A percentile compares a stretch with the other conserved stretches of the same genome.
These are phyloP conservation scores for Trichosporon ovoides DNA, from an alignment of 1,284 basidiomycete genomes.

Conservation along the genomic window DNA sequence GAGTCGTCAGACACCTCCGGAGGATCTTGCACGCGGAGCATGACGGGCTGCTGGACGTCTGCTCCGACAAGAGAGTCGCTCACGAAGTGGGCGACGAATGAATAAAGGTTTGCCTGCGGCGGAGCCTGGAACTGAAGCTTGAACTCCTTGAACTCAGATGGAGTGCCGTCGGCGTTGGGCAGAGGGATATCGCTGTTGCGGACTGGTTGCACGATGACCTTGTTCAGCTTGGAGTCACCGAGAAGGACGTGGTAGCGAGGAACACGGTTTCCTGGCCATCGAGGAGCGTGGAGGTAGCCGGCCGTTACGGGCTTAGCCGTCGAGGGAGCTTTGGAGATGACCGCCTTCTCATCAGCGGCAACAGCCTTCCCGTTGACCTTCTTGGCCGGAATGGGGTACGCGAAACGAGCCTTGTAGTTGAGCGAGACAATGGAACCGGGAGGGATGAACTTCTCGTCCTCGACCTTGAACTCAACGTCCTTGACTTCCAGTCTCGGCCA, in stretches of 20 bases:
- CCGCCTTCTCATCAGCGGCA: constrained; percentile 29
- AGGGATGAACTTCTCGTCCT: constrained; percentile 78
- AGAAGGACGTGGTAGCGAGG: constrained; percentile 86
- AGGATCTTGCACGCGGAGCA: constrained; percentile 72
- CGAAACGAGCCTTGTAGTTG: constrained; percentile 60
- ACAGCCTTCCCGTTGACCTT: constrained; percentile 13
- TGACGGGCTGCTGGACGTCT: constrained; percentile 66
- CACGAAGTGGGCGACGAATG: constrained; percentile 79
- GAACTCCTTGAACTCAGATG: constrained; percentile 69
- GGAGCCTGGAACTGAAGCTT: constrained; percentile 95
- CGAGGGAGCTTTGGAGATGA: constrained; percentile 38
- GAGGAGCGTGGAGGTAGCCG: constrained; percentile 80
- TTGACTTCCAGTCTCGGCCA: constrained; percentile 77
- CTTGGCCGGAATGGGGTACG: constrained; percentile 25
- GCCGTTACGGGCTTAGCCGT: constrained; percentile 50
- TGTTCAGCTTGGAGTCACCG: constrained; percentile 83
- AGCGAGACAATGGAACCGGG: constrained; percentile 87
- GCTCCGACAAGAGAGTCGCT: constrained; percentile 86
- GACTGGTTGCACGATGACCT: constrained; percentile 84
- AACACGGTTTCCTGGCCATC: constrained; percentile 80
- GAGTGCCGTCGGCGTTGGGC: constrained; percentile 55
- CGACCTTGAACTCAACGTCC: constrained; percentile 82
- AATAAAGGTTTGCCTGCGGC: constrained; percentile 73
- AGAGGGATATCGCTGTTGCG: constrained; percentile 76
- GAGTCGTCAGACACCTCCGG: constrained; percentile 56